A percentile compares a stretch with the other conserved stretches of the same genome.
These are phyloP conservation scores for Caryopteris hybrid DNA, from an alignment of 305 asterid species.

Conservation along the genomic window DNA sequence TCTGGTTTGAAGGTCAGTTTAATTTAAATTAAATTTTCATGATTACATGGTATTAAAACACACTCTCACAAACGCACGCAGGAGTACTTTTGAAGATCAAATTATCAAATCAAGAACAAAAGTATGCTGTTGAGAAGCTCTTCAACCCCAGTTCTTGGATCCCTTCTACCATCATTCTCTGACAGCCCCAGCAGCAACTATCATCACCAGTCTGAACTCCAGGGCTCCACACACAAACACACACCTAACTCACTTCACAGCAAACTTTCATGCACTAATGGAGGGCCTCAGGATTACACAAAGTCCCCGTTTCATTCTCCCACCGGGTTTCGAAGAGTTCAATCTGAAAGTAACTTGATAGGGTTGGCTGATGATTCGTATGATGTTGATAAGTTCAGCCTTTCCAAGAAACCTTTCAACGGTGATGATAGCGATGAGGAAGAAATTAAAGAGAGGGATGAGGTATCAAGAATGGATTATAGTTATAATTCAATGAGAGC, in stretches of 20 bases:
- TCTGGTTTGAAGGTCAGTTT: slow-evolving; percentile 9
- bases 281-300: slow-evolving; percentile 24
- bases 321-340: slow-evolving; percentile 55
- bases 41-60: neutral
- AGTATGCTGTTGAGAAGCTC: slow-evolving; percentile 75
- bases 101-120: neutral
- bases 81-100: neutral
- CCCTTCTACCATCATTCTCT: slow-evolving; percentile 51
- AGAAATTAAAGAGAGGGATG: neutral
- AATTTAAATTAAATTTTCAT: slow-evolving; percentile 2
- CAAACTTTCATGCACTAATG: slow-evolving; percentile 36
- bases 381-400: slow-evolving; percentile 38
- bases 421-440: slow-evolving; percentile 36
- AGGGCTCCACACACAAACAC: slow-evolving; percentile 27
- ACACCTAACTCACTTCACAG: slow-evolving; percentile 30
- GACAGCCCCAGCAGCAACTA: slow-evolving; percentile 47
- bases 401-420: slow-evolving; percentile 32
- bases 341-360: slow-evolving; percentile 75
- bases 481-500: neutral
- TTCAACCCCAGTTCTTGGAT: slow-evolving; percentile 81
- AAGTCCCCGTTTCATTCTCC: slow-evolving; percentile 42
- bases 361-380: slow-evolving; percentile 28
- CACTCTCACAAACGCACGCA: neutral
- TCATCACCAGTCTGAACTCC: slow-evolving; percentile 29
- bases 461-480: neutral